A percentile compares a stretch with the other conserved stretches of the same genome.
Evolutionary conservation across 2,329 filamentous ascomycete genomes (phyloP).

Genomic region (Nectriaceae sp.): DNA sequence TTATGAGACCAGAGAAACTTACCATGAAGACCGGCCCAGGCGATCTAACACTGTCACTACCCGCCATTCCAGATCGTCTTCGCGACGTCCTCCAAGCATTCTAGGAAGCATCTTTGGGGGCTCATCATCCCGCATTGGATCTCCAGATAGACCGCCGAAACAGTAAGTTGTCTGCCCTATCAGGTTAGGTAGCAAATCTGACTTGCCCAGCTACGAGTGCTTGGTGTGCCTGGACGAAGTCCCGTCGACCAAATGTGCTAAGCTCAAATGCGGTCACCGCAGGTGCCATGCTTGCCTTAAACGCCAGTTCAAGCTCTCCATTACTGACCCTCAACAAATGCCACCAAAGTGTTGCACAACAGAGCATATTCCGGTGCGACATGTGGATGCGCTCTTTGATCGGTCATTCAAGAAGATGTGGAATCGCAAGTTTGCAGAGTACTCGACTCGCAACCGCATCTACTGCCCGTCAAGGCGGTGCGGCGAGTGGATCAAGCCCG

Average conservation of each 20-base stretch:
- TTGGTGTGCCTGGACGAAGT: conserved; percentile 72
- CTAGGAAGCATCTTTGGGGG: conserved; percentile 29
- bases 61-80: conserved; percentile 27
- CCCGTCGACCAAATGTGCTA: conserved; percentile 63
- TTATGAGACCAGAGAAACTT: conserved; percentile 23
- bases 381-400: conserved; percentile 77
- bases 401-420: conserved; percentile 73
- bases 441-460: conserved; percentile 70
- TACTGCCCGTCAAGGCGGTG: conserved; percentile 77
- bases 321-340: conserved; percentile 79
- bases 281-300: conserved; percentile 81
- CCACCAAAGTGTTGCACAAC: conserved; percentile 78
- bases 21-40: conserved; percentile 25
- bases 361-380: conserved; percentile 72
- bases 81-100: conserved; percentile 28
- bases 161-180: conserved; percentile 21
- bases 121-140: conserved; percentile 25
- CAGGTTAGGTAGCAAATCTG: conserved; percentile 5
- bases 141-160: conserved; percentile 27
- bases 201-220: conserved; percentile 63
- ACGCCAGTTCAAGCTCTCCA: conserved; percentile 72
- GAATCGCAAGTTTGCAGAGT: conserved; percentile 81
- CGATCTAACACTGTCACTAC: conserved; percentile 17
- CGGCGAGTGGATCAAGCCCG: conserved; percentile 78
- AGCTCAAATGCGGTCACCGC: conserved; percentile 75